phyloP scores from a whole-genome alignment of 1,284 basidiomycete genomes.

The Meira miltonrushii region DNA sequence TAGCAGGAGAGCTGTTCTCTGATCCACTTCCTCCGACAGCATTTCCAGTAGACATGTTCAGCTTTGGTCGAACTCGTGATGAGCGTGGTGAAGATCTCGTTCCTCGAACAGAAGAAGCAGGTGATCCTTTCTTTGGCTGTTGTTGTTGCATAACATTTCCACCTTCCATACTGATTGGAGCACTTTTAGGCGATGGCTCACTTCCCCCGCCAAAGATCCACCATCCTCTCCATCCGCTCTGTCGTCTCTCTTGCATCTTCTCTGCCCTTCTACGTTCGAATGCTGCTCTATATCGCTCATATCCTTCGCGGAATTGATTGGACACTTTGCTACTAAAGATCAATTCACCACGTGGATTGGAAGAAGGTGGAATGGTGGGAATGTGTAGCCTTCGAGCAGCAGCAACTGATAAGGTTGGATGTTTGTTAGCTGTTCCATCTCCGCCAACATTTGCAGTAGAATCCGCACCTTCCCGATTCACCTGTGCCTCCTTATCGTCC shows the following conservation, averaged over 20 bases:
- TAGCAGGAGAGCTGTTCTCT: not conserved
- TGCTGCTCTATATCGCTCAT: slow-evolving; percentile 83
- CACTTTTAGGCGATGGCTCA: not conserved
- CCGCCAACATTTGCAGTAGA: not conserved
- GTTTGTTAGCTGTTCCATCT: not conserved
- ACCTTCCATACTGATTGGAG: not conserved
- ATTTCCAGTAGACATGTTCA: not conserved
- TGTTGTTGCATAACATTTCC: not conserved
- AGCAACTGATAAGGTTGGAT: not conserved
- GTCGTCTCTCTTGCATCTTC: slow-evolving; percentile 43
- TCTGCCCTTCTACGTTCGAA: slow-evolving; percentile 78
- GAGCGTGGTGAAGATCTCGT: not conserved
- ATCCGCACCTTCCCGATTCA: not conserved
- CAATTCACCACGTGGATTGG: slow-evolving; percentile 87
- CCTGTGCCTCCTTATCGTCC: not conserved
- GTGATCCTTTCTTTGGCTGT: not conserved
- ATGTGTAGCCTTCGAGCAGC: slow-evolving; percentile 53
- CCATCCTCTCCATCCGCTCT: slow-evolving; percentile 7
- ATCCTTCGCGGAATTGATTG: slow-evolving; percentile 75
- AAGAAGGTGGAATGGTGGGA: slow-evolving; percentile 76
- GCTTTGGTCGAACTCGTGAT: not conserved
- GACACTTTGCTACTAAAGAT: slow-evolving; percentile 89
- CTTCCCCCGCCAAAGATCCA: slow-evolving; percentile 1
- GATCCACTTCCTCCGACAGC: not conserved
- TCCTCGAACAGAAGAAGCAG: not conserved